phyloP scores from a whole-genome alignment of 331 rosid species.

The Spiraea crenata region DNA sequence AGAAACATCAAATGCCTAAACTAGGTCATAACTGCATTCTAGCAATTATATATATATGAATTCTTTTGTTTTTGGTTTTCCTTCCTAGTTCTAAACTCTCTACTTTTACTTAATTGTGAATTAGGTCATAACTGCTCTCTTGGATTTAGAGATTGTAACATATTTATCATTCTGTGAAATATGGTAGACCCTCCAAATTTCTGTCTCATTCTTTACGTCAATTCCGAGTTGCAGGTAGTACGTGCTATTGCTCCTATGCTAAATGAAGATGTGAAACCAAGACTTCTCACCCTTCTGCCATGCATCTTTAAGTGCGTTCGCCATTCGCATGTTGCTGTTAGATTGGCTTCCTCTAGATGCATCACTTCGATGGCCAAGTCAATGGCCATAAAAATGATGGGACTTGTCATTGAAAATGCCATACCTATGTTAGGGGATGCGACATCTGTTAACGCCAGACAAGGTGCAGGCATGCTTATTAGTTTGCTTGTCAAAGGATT shows the following conservation, averaged over 20 bases:
- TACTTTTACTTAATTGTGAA: neutral
- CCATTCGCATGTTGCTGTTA: conserved; percentile 88
- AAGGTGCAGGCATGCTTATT: conserved; percentile 96
- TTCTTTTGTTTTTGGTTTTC: neutral
- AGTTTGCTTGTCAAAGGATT: conserved; percentile 95
- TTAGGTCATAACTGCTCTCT: neutral
- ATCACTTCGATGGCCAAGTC: conserved; percentile 96
- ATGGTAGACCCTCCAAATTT: conserved; percentile 2
- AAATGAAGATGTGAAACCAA: conserved; percentile 73
- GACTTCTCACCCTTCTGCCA: conserved; percentile 80
- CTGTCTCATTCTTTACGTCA: neutral
- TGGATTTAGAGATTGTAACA: neutral
- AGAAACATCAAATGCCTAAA: too few species aligned
- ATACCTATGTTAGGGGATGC: conserved; percentile 88
- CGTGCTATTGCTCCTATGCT: conserved; percentile 81
- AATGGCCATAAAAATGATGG: conserved; percentile 77
- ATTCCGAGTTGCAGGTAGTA: conserved; percentile 60
- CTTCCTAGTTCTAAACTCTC: neutral
- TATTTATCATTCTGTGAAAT: neutral
- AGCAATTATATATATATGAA: neutral
- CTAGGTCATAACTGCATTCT: too few species aligned
- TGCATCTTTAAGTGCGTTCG: conserved; percentile 75
- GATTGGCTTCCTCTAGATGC: conserved; percentile 94
- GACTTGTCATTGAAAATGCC: conserved; percentile 77
- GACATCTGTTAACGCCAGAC: conserved; percentile 82